phyloP scores from a whole-genome alignment of 73 alveolate species.

The Symbiodinium natans region DNA sequence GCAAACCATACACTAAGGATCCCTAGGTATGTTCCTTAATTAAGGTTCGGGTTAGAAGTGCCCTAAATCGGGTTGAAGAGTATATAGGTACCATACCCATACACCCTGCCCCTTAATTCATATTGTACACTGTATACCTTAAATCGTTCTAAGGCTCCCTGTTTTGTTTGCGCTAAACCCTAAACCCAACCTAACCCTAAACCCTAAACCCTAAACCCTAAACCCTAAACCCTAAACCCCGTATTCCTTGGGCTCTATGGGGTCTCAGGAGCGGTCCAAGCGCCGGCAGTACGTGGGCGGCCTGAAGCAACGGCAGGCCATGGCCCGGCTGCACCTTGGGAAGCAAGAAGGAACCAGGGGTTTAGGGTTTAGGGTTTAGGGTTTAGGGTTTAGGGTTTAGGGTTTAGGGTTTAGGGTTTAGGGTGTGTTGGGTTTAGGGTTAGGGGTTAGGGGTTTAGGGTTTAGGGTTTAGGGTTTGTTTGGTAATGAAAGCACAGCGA shows the following conservation, averaged over 20 bases:
- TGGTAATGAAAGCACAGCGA: no score
- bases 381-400: not conserved
- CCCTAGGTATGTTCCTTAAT: no score
- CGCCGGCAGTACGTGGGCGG: constrained; percentile 36
- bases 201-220: not conserved
- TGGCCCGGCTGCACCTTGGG: constrained; percentile 41
- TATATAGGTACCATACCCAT: no score
- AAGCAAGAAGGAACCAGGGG: not conserved
- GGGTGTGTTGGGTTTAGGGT: not conserved
- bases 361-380: not conserved
- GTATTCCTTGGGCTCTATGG: not conserved
- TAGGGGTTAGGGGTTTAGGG: not conserved
- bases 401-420: not conserved
- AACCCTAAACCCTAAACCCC: not conserved
- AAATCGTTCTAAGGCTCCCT: no score
- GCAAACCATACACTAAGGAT: no score
- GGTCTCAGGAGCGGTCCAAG: constrained; percentile 26
- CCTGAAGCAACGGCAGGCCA: constrained; percentile 54
- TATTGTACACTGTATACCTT: no score
- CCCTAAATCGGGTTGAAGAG: no score
- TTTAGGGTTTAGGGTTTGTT: not conserved
- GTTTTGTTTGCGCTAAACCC: no score
- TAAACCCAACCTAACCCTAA: not conserved
- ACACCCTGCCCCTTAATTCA: no score
- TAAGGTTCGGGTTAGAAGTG: no score